These are phyloP conservation scores for Tetracladium setigerum DNA, from an alignment of 495 filamentous ascomycete species.

Conservation along the genomic window DNA sequence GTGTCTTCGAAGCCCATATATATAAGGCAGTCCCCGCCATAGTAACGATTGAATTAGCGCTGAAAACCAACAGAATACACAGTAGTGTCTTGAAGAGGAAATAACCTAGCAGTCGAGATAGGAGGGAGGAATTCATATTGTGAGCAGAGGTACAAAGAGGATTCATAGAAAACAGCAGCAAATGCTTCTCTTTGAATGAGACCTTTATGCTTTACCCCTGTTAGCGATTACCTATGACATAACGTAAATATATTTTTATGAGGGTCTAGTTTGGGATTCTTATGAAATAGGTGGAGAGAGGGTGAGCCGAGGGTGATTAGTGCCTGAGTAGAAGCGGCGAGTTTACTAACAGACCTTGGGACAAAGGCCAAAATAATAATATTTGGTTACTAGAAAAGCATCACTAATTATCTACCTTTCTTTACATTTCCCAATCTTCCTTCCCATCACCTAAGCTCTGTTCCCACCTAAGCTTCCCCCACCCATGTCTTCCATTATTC, in stretches of 20 bases:
- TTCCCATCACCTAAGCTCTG: neutral
- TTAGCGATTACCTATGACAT: constrained; percentile 10
- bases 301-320: too few species aligned
- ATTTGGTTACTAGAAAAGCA: neutral
- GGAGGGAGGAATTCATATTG: constrained; percentile 10
- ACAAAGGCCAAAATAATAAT: neutral
- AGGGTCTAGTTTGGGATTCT: constrained; percentile 16
- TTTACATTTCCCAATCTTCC: neutral
- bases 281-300: neutral
- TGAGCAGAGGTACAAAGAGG: constrained; percentile 6
- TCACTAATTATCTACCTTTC: neutral
- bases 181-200: constrained; percentile 14
- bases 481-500: too few species aligned
- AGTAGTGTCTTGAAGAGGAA: constrained; percentile 9
- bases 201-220: neutral
- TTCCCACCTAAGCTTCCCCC: too few species aligned
- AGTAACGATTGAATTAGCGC: too few species aligned
- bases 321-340: too few species aligned
- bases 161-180: constrained; percentile 14
- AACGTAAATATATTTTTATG: constrained; percentile 14
- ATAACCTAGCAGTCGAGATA: constrained; percentile 10
- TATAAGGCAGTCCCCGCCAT: too few species aligned
- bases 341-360: neutral
- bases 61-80: too few species aligned
- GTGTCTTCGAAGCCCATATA: too few species aligned